These are phyloP conservation scores for Senna tora DNA, from an alignment of 306 rosid species.

Conservation along the genomic window DNA sequence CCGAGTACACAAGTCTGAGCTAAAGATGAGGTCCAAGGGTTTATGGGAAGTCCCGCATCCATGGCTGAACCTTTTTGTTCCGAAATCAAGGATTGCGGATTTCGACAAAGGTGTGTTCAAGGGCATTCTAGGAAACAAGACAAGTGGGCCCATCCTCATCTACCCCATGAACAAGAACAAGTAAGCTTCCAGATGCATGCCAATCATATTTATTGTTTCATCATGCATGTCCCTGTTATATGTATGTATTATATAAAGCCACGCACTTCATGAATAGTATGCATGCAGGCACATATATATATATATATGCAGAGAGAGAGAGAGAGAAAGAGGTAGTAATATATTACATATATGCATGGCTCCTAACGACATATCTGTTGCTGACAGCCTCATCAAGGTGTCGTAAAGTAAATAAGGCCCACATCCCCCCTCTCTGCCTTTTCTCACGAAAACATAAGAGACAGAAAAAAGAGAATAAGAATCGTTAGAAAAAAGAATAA, in stretches of 20 bases:
- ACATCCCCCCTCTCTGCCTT: neutral
- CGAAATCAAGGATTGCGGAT: constrained; percentile 82
- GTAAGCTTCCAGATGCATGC: constrained; percentile 54
- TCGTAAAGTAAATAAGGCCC: constrained; percentile 31
- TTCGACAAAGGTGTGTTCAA: constrained; percentile 86
- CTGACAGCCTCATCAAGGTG: constrained; percentile 37
- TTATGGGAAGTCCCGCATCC: constrained; percentile 97
- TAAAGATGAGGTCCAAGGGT: constrained; percentile 84
- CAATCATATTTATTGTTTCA: neutral
- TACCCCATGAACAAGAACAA: constrained; percentile 92
- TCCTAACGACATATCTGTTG: constrained; percentile 20
- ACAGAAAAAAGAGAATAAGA: neutral
- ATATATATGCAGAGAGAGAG: neutral
- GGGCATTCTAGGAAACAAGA: constrained; percentile 87
- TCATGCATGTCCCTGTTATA: constrained; percentile 31
- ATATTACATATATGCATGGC: constrained; percentile 30
- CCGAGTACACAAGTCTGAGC: constrained; percentile 93
- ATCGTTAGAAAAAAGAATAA: neutral
- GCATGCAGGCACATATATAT: constrained; percentile 31
- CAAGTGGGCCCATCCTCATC: constrained; percentile 96
- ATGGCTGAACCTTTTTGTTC: constrained; percentile 97
- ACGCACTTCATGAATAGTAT: constrained; percentile 25
- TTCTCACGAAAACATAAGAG: constrained; percentile 1
- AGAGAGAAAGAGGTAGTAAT: neutral
- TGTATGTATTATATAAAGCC: constrained; percentile 10